A percentile compares a stretch with the other conserved stretches of the same genome.
Conservation (phyloP, 2,329 filamentous ascomycete species). For the Ophiosphaerella korrae region DNA sequence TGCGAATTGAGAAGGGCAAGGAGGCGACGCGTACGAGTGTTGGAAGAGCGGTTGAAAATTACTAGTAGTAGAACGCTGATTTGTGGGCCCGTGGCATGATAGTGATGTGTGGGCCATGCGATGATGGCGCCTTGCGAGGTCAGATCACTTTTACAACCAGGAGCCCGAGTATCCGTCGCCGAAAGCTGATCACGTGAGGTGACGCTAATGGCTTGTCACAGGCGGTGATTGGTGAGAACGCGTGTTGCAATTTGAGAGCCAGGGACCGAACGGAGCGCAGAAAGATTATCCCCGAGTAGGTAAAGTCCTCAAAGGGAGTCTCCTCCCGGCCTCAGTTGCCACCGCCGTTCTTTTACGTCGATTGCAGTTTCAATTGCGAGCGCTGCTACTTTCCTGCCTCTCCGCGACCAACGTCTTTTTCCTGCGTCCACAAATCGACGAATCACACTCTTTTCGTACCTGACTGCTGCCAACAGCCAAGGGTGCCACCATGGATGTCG, state of each 20-base stretch:
- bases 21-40: too few relatives aligned
- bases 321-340: conserved; percentile 2
- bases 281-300: conserved; percentile 17
- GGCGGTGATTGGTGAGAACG: background rate
- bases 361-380: background rate
- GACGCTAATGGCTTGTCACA: background rate
- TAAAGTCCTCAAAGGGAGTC: conserved; percentile 10
- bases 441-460: conserved; percentile 27
- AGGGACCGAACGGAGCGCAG: conserved; percentile 2
- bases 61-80: too few relatives aligned
- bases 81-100: conserved; percentile 11
- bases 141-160: background rate
- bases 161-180: too few relatives aligned
- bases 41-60: too few relatives aligned
- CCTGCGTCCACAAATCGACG: conserved; percentile 12
- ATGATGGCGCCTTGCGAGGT: conserved; percentile 10
- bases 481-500: conserved; percentile 77
- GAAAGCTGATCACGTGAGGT: background rate
- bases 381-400: background rate
- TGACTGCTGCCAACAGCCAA: conserved; percentile 17
- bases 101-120: conserved; percentile 6
- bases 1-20: too few relatives aligned
- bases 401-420: conserved; percentile 2
- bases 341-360: conserved; percentile 7
- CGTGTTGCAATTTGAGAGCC: conserved; percentile 6